Conservation (phyloP, 78 protist genomes). For the Polysphondylium violaceum region DNA sequence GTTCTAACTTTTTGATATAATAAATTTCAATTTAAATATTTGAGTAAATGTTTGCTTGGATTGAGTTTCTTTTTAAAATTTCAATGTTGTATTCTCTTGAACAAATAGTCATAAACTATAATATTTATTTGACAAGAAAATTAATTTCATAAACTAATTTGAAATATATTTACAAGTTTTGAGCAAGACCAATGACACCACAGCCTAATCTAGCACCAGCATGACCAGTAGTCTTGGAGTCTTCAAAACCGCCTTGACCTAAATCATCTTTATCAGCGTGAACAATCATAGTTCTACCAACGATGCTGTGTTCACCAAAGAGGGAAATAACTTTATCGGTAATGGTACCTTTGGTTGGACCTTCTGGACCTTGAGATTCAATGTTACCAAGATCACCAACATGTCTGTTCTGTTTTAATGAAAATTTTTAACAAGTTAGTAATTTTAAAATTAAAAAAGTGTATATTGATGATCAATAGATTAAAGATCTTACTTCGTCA, state of each 20-base stretch:
- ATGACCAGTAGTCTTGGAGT: constrained; percentile 89
- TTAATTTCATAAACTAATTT: too few species aligned
- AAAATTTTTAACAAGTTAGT: neutral
- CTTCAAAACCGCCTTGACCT: constrained; percentile 89
- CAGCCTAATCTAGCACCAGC: constrained; percentile 91
- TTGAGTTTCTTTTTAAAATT: too few species aligned
- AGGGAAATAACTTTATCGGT: constrained; percentile 79
- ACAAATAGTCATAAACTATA: too few species aligned
- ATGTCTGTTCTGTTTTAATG: constrained; percentile 34
- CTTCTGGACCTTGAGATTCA: constrained; percentile 10
- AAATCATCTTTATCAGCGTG: constrained; percentile 88
- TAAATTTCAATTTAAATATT: too few species aligned
- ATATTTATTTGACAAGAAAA: too few species aligned
- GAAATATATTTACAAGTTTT: too few species aligned
- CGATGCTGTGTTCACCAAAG: constrained; percentile 80
- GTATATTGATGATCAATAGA: constrained; percentile 1
- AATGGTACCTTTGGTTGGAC: constrained; percentile 39
- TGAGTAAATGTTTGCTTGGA: too few species aligned
- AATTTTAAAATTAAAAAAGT: neutral
- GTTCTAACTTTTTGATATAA: too few species aligned
- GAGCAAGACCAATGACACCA: constrained; percentile 30
- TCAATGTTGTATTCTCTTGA: too few species aligned
- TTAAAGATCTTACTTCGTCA: constrained; percentile 64
- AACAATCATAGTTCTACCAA: constrained; percentile 90
- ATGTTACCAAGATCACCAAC: constrained; percentile 92